A percentile compares a stretch with the other conserved stretches of the same genome.
Evolutionary conservation across 495 filamentous ascomycete species (phyloP).

Genomic region (Hyaloscypha finlandica): DNA sequence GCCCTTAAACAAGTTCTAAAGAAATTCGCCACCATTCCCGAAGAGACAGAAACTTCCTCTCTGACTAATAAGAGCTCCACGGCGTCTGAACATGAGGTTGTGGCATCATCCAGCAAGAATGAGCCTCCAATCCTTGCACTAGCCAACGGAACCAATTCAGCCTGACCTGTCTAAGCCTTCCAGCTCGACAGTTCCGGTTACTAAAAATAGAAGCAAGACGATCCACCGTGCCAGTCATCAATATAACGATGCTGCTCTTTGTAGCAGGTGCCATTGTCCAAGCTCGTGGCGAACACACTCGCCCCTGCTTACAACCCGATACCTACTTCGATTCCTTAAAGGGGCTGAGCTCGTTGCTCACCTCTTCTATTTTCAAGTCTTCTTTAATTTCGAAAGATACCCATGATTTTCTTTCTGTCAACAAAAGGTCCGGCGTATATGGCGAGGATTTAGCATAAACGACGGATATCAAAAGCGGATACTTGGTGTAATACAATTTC

Average conservation of each 20-base stretch:
- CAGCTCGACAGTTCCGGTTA: neutral
- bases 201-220: neutral
- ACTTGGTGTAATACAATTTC: conserved; percentile 3
- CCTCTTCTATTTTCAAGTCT: neutral
- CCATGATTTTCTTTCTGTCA: conserved; percentile 13
- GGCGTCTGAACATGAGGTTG: neutral
- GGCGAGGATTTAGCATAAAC: neutral
- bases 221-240: neutral
- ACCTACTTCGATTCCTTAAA: neutral
- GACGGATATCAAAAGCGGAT: conserved; percentile 5
- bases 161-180: neutral
- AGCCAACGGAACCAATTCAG: neutral
- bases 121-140: neutral
- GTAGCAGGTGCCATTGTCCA: neutral
- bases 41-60: conserved; percentile 46
- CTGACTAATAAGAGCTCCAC: conserved; percentile 16
- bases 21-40: conserved; percentile 57
- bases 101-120: neutral
- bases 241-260: neutral
- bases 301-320: neutral
- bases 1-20: conserved; percentile 84
- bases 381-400: conserved; percentile 10
- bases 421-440: neutral
- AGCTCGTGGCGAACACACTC: neutral
- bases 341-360: neutral